Conservation (phyloP, 2,329 filamentous ascomycete genomes). For the Aspergillus glaucus region DNA sequence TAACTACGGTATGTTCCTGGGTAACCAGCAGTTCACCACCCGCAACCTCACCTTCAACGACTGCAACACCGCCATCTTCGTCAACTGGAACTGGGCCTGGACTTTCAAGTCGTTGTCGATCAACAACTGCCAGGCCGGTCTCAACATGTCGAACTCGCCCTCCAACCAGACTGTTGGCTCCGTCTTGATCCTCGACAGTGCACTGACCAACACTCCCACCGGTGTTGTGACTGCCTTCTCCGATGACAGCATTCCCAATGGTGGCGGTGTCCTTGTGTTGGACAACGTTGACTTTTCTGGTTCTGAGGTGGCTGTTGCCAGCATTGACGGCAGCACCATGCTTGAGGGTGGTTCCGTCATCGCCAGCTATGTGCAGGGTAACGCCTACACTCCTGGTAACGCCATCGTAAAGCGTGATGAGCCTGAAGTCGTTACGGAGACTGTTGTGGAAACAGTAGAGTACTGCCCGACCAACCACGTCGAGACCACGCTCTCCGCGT, state of each 20-base stretch:
- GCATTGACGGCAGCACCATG: constrained; percentile 51
- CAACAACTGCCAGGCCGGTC: constrained; percentile 66
- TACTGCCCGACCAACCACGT: constrained; percentile 14
- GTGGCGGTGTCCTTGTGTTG: constrained; percentile 75
- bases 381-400: constrained; percentile 51
- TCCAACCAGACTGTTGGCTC: constrained; percentile 74
- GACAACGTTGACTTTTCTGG: constrained; percentile 83
- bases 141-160: constrained; percentile 68
- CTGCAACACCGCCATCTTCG: constrained; percentile 75
- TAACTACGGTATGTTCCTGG: constrained; percentile 68
- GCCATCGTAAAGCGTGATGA: constrained; percentile 20
- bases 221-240: constrained; percentile 73
- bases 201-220: constrained; percentile 65
- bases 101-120: constrained; percentile 70
- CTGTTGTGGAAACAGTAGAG: constrained; percentile 21
- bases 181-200: constrained; percentile 74
- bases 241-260: constrained; percentile 53
- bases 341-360: constrained; percentile 66
- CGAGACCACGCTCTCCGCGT: constrained; percentile 3
- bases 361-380: constrained; percentile 71
- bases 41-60: constrained; percentile 76
- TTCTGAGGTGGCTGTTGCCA: constrained; percentile 61
- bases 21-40: constrained; percentile 81
- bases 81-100: constrained; percentile 93
- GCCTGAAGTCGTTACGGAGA: constrained; percentile 18